A percentile compares a stretch with the other conserved stretches of the same genome.
phyloP scores from a whole-genome alignment of 2,329 filamentous ascomycete species.

The Botrytis sinoallii region DNA sequence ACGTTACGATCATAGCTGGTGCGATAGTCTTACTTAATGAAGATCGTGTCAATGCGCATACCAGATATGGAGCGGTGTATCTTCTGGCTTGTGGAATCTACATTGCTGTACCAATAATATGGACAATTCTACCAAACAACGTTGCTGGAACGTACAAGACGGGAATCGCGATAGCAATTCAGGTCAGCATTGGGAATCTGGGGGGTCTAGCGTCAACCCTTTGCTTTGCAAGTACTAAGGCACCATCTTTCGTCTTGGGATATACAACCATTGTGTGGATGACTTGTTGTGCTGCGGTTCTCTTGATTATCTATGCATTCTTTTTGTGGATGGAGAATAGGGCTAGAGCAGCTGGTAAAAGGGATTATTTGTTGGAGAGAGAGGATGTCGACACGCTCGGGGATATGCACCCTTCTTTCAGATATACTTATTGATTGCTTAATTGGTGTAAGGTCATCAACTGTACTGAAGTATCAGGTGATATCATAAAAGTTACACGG shows the following conservation, averaged over 20 bases:
- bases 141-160: background rate
- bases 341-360: background rate
- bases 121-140: background rate
- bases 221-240: background rate
- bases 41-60: background rate
- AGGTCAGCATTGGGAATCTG: background rate
- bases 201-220: background rate
- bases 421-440: background rate
- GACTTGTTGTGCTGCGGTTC: background rate
- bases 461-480: background rate
- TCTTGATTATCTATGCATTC: background rate
- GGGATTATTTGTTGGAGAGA: background rate
- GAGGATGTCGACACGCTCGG: background rate
- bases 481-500: background rate
- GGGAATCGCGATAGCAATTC: background rate
- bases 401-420: background rate
- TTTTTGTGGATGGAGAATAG: background rate
- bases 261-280: background rate
- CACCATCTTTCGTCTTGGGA: background rate
- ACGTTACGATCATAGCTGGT: background rate
- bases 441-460: background rate
- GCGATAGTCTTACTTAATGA: background rate
- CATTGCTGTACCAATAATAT: background rate
- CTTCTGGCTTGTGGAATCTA: background rate
- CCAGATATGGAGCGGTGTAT: background rate